Evolutionary conservation across 768 basidiomycete species (phyloP).

Genomic region (Naganishia vishniacii): DNA sequence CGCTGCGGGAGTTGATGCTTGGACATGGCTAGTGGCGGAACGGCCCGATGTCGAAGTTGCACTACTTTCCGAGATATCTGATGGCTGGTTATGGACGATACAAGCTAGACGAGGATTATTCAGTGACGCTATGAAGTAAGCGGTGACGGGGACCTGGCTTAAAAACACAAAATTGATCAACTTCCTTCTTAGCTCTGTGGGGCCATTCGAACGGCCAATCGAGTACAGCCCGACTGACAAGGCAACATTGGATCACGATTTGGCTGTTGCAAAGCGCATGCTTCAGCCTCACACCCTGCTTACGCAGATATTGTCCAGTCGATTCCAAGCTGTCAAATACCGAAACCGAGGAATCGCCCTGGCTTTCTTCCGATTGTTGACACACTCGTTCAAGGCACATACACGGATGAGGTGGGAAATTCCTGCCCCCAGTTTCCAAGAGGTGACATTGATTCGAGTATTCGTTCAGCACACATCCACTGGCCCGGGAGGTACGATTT

Average conservation of each 20-base stretch:
- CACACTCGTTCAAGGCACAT: slow-evolving; percentile 69
- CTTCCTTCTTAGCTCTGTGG: slow-evolving; percentile 61
- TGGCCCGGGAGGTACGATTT: slow-evolving; percentile 84
- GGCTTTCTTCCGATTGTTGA: slow-evolving; percentile 73
- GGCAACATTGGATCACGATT: slow-evolving; percentile 68
- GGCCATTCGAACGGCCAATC: slow-evolving; percentile 80
- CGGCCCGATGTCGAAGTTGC: slow-evolving; percentile 74
- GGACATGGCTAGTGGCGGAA: slow-evolving; percentile 93
- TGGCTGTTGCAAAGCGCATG: slow-evolving; percentile 64
- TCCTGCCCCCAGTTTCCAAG: no score
- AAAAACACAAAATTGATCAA: neutral
- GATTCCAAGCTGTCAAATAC: slow-evolving; percentile 89
- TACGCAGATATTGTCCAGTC: slow-evolving; percentile 80
- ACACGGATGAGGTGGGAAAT: slow-evolving; percentile 75
- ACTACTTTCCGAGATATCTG: slow-evolving; percentile 75
- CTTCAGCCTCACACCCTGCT: slow-evolving; percentile 78
- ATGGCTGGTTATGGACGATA: slow-evolving; percentile 81
- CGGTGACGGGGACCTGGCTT: neutral
- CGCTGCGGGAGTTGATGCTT: slow-evolving; percentile 81
- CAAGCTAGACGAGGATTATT: slow-evolving; percentile 75
- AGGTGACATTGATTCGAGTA: no score
- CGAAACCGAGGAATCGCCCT: slow-evolving; percentile 75
- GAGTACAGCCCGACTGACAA: slow-evolving; percentile 87
- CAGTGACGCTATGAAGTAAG: slow-evolving; percentile 72
- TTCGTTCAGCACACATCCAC: slow-evolving; percentile 89